Base-by-base conservation (phyloP, 2,329 filamentous ascomycete genomes). In the Chalara sp. region DNA sequence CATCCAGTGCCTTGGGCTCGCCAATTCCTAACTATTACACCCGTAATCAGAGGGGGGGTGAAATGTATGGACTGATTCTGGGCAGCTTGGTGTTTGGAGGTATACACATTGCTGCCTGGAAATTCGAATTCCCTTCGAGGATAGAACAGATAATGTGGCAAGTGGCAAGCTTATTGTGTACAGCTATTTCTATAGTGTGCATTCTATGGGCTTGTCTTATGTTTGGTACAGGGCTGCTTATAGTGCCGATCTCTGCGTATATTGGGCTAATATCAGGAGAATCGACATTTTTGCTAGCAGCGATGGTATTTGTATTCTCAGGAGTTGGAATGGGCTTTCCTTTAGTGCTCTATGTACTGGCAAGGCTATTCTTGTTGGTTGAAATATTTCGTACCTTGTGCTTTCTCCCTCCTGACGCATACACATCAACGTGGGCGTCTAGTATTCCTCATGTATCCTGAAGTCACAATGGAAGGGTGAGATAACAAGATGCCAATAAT, bases 81-180 rank as follows among this genome's bases (percentile, higher is more conserved):
- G 40, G 45, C 7, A 30, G 43, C 28, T 11, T 35, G 3, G 41
- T 55, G 5, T 59, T 59, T 42, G 54, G 54, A 6, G 53, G 41
- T 13, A 42, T 58, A 10, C 57, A 57, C 33, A 32, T 56, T 21
- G 40, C 47, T 5, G 56, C 52, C n/a, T 55, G 56, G 54, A 54
- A 56, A 13, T 58, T 54, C 12, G 32, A 7, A 4, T 59, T 59
- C 32, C 56, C 54, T 10, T 48, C 56, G 3, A 35, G 30, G 6
- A 31, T 52, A 3, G 53, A 58, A 32, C 39, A 32, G n/a, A 47
- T 45, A n/a, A 11, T 56, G 7, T 58, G 52, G 49, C 47, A 47
- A 31, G 46, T 41, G 5, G 35, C 53, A 6, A 49, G 50, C 32
- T 29, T 55, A 6, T 55, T 44, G 32, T 41, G 42, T 10, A 48